Conservation (phyloP, 257 asterid species). For the Nicotiana paniculata region DNA sequence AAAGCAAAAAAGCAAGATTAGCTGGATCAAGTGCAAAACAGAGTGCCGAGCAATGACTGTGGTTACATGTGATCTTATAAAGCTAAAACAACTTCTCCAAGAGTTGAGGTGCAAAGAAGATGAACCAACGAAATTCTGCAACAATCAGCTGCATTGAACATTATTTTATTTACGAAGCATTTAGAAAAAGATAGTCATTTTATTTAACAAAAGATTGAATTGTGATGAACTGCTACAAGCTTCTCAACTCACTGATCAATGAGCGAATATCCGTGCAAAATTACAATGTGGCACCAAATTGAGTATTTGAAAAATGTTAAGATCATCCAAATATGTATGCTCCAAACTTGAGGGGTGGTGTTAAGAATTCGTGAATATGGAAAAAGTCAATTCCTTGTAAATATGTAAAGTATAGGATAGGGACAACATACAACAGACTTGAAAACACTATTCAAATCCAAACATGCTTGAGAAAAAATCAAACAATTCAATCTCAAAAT, state of each 20-base stretch:
- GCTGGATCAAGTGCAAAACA: neutral
- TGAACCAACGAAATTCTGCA: neutral
- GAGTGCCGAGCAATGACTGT: neutral
- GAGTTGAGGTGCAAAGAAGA: neutral
- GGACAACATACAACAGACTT: neutral
- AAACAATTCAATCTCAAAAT: neutral
- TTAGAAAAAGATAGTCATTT: neutral
- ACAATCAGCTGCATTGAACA: neutral
- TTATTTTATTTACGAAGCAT: neutral
- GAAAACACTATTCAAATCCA: neutral
- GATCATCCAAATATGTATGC: neutral
- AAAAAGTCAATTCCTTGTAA: neutral
- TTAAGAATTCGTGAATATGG: neutral
- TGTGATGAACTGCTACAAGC: no score
- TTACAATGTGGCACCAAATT: neutral
- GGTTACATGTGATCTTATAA: neutral
- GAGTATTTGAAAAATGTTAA: neutral
- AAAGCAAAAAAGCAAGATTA: neutral
- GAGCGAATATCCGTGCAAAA: neutral
- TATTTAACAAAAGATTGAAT: neutral
- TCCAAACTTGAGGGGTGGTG: neutral
- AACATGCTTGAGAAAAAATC: neutral
- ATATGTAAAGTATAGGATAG: neutral
- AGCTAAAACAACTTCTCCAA: neutral
- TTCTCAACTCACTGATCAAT: neutral